phyloP scores from a whole-genome alignment of 148 eudicot species.

The Mesembryanthemum crystallinum region DNA sequence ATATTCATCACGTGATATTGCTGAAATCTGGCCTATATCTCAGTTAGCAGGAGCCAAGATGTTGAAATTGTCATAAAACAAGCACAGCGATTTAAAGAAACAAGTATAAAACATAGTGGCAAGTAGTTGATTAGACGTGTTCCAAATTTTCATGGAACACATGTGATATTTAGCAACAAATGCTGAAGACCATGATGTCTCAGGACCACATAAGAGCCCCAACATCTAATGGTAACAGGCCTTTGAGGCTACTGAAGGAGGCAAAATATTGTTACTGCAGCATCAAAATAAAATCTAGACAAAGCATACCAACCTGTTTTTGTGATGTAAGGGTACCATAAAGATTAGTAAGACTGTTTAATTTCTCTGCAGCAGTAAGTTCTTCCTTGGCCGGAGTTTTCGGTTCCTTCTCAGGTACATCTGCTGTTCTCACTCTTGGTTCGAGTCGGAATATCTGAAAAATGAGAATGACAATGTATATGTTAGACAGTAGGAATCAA shows the following conservation, averaged over 20 bases:
- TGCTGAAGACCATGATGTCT: not conserved
- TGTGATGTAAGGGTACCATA: constrained; percentile 41
- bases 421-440: constrained; percentile 46
- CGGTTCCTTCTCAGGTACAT: constrained; percentile 32
- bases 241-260: not conserved
- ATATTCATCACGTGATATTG: not conserved
- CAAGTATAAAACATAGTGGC: not conserved
- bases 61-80: too few species aligned
- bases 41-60: not conserved
- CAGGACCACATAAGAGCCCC: not conserved
- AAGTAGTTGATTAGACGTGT: not conserved
- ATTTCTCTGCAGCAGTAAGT: constrained; percentile 29
- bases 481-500: not conserved
- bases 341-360: constrained; percentile 22
- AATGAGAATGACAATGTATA: not conserved
- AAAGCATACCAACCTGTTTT: constrained; percentile 37
- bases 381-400: constrained; percentile 37
- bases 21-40: not conserved
- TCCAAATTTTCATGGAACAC: not conserved
- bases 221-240: not conserved
- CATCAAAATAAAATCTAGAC: not conserved
- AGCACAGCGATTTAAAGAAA: too few species aligned
- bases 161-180: not conserved
- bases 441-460: constrained; percentile 77
- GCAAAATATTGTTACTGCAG: not conserved